Percentiles rank a stretch among this genome's conserved stretches.
These are phyloP conservation scores for Pseudogymnoascus sp. DNA, from an alignment of 2,329 filamentous ascomycete species.

Conservation along the genomic window DNA sequence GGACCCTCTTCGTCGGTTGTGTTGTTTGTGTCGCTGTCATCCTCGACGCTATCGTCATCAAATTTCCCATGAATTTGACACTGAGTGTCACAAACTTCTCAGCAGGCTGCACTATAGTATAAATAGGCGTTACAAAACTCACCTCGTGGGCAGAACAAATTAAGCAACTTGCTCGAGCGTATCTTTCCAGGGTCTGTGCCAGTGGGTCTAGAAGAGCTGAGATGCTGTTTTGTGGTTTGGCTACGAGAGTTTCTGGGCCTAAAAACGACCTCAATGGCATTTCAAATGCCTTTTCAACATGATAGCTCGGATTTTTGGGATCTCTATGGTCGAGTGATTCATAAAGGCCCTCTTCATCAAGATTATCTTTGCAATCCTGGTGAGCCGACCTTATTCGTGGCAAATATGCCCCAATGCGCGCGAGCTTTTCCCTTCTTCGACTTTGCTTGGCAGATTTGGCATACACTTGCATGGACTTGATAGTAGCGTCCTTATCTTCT, in stretches of 20 bases:
- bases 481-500: not conserved
- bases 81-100: not conserved
- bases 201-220: not conserved
- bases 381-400: not conserved
- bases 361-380: not conserved
- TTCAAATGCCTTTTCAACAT: not conserved
- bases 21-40: not conserved
- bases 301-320: not conserved
- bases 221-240: not conserved
- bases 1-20: not conserved
- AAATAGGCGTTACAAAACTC: not conserved
- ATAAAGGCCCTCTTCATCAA: not conserved
- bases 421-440: not conserved
- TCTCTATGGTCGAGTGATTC: not conserved
- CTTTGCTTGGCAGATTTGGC: not conserved
- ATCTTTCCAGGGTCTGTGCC: not conserved
- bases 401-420: not conserved
- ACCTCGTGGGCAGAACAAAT: slow-evolving; percentile 1
- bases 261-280: not conserved
- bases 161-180: not conserved
- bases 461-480: not conserved
- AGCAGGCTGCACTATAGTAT: not conserved
- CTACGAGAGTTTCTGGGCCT: not conserved
- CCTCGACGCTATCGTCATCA: not conserved
- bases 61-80: not conserved